Base-by-base conservation (phyloP, 768 basidiomycete species). In the Trametes punicea region DNA sequence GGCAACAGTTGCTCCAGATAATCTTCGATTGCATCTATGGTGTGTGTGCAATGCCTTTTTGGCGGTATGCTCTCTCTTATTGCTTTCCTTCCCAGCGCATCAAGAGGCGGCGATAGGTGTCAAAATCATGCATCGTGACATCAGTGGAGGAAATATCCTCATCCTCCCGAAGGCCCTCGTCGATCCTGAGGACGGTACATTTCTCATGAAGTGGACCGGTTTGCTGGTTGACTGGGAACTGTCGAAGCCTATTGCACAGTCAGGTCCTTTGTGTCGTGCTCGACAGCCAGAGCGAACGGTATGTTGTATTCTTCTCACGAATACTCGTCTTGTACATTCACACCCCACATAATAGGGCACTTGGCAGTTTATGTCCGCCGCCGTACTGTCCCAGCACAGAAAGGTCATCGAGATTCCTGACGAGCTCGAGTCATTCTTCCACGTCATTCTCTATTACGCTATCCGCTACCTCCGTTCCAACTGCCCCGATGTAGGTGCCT, bases 391-490 rank as follows among this genome's bases (percentile, higher is more conserved):
- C 27, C 36, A 58, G 11, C 61, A 60, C 3, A n/a, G 36, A 33
- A 51, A 55, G 26, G 51, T 50, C 1, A 34, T 46, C 13, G 48
- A 48, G 23, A 26, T 63, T 0, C 38, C 55, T 6, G 64, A 65
- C 47, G 64, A 65, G 38, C 42, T 65, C 10, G 64, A 65, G 41
- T 51, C 62, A 0, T 60, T 65, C 45, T 29, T 65, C 30, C 55
- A 65, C 26, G 48, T 60, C 52, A 20, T 50, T 3, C 7, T 34
- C 25, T 50, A 42, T 23, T 27, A 38, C 56, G 48, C 30, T 7
- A 25, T 57, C 26, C 44, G 48, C 6, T 57, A 46, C 33, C 41
- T 57, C 0, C 27, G 34, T 0, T 31, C 45, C 26, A 51, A 23
- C 36, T 46, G 34, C 34, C 2, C 11, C 2, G 25, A 51, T 4